phyloP scores from a whole-genome alignment of 1,284 basidiomycete species.

The Neolentinus lepideus region DNA sequence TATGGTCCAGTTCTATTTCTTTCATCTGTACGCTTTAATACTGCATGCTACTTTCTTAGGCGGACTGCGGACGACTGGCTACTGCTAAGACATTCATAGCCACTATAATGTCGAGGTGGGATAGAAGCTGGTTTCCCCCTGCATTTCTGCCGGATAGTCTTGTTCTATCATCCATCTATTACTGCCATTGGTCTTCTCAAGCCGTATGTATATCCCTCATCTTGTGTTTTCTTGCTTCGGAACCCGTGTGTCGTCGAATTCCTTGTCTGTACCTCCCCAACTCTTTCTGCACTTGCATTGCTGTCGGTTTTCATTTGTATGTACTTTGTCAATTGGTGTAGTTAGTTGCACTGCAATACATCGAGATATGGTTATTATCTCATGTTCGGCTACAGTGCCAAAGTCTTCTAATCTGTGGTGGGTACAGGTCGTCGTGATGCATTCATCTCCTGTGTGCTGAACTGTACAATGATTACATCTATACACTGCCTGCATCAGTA shows the following conservation, averaged over 20 bases:
- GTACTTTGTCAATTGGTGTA: background rate
- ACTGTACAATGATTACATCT: too few species aligned
- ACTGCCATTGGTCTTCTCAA: background rate
- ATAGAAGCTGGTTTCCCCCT: background rate
- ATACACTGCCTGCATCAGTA: too few species aligned
- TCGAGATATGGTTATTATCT: background rate
- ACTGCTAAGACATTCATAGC: background rate
- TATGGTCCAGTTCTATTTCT: constrained; percentile 40
- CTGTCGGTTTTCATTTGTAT: background rate
- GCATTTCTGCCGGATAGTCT: background rate
- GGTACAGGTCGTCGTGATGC: background rate
- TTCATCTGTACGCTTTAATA: constrained; percentile 42
- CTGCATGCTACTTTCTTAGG: constrained; percentile 1
- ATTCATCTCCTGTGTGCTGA: too few species aligned
- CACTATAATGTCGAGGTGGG: background rate
- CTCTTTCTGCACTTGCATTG: background rate
- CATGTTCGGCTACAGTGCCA: too few species aligned
- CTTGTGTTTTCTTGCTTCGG: background rate
- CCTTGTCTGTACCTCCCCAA: too few species aligned
- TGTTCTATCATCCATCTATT: background rate
- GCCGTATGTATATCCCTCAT: background rate
- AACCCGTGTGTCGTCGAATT: too few species aligned
- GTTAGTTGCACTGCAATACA: background rate
- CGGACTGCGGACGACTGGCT: background rate
- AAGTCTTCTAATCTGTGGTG: background rate